These are phyloP conservation scores for Miamiensis avidus DNA, from an alignment of 169 alveolate species.

Conservation along the genomic window DNA sequence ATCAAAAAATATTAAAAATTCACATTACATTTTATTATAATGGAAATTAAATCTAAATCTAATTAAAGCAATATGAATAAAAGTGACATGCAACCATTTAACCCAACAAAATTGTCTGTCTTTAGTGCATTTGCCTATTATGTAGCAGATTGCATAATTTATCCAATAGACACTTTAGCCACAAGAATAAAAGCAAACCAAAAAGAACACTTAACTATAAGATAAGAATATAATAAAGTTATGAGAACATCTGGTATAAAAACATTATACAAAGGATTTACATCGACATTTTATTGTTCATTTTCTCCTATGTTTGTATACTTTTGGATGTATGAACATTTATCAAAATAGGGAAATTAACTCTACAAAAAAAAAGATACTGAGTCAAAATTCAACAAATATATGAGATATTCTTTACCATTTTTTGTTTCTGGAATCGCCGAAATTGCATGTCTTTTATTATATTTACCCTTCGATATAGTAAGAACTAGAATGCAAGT, in stretches of 20 bases:
- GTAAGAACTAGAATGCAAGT: conserved; percentile 44
- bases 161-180: conserved; percentile 43
- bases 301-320: conserved; percentile 25
- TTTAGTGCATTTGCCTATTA: conserved; percentile 1
- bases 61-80: no score
- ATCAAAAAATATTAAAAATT: no score
- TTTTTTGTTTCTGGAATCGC: conserved; percentile 30
- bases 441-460: conserved; percentile 17
- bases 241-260: conserved; percentile 37
- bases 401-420: no score
- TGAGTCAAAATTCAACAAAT: no score
- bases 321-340: conserved; percentile 32
- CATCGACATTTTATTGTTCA: conserved; percentile 25
- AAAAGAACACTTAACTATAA: conserved; percentile 15
- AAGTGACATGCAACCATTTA: no score
- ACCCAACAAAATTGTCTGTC: conserved; percentile 11
- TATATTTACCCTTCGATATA: conserved; percentile 40
- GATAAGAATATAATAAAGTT: conserved; percentile 31
- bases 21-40: no score
- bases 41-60: no score
- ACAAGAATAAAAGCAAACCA: conserved; percentile 35
- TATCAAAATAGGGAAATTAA: conserved; percentile 13
- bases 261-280: conserved; percentile 34
- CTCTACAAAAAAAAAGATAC: no score
- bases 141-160: conserved; percentile 41